These are phyloP conservation scores for Leucocoprinus sp. DNA, from an alignment of 768 basidiomycete genomes.

Conservation along the genomic window DNA sequence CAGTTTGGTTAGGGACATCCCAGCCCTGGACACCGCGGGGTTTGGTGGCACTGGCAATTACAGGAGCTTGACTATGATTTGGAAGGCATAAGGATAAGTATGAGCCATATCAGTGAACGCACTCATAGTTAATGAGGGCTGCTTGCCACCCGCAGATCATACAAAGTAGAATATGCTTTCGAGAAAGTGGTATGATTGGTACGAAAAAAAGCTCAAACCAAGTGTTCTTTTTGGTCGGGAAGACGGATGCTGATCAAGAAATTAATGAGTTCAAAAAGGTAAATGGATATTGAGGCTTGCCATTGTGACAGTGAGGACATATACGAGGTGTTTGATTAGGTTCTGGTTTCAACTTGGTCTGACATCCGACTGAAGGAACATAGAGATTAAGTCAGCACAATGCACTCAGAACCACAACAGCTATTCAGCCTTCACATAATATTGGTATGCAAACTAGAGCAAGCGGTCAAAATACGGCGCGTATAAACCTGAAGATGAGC, in stretches of 20 bases:
- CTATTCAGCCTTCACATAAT: conserved; percentile 27
- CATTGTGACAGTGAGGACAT: conserved; percentile 69
- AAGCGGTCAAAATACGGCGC: conserved; percentile 18
- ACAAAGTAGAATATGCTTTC: conserved; percentile 62
- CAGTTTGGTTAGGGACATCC: conserved; percentile 25
- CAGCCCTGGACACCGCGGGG: conserved; percentile 19
- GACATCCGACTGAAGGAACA: conserved; percentile 50
- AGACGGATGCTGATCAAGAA: conserved; percentile 40
- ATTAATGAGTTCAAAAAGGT: conserved; percentile 4
- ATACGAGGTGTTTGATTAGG: conserved; percentile 43
- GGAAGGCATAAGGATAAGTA: background rate
- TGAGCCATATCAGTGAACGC: conserved; percentile 1
- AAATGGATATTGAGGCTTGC: conserved; percentile 25
- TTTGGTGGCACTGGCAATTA: conserved; percentile 3
- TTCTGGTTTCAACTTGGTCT: conserved; percentile 48
- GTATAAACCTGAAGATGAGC: background rate
- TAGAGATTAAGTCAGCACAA: conserved; percentile 4
- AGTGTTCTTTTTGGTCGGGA: conserved; percentile 52
- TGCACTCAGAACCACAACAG: conserved; percentile 5
- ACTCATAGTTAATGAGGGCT: conserved; percentile 40
- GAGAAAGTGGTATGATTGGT: conserved; percentile 57
- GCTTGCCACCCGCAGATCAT: conserved; percentile 61
- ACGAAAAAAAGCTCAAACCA: conserved; percentile 79
- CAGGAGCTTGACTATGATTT: conserved; percentile 2
- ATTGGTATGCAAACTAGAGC: conserved; percentile 45